These are phyloP conservation scores for Apiotrichum sp. DNA, from an alignment of 1,284 basidiomycete species.

Conservation along the genomic window DNA sequence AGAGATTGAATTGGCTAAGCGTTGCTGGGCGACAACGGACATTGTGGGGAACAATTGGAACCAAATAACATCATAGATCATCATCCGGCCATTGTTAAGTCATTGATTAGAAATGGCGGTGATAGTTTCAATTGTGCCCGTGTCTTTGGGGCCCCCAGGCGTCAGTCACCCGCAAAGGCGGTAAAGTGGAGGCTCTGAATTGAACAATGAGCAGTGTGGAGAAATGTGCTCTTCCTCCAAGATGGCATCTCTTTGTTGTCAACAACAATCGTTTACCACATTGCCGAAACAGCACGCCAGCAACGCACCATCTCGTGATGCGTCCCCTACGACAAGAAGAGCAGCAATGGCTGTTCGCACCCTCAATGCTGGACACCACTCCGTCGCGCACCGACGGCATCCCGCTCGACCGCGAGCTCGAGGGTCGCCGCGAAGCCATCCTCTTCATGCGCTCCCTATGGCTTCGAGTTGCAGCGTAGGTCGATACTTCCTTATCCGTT, in stretches of 20 bases:
- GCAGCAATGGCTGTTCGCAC: constrained; percentile 36
- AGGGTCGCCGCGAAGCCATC: constrained; percentile 26
- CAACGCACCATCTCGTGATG: constrained; percentile 17
- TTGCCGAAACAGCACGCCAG: background rate
- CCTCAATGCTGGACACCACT: constrained; percentile 20
- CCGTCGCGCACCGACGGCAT: constrained; percentile 31
- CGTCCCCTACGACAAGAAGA: constrained; percentile 23
- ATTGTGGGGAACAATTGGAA: too few species aligned
- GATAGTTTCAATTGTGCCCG: too few species aligned
- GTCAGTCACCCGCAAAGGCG: too few species aligned
- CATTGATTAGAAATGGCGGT: too few species aligned
- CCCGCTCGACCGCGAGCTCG: constrained; percentile 25
- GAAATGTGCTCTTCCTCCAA: too few species aligned
- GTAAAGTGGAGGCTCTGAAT: too few species aligned
- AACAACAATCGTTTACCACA: background rate
- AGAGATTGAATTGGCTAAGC: too few species aligned
- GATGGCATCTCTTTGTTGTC: background rate
- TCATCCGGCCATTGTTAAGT: too few species aligned
- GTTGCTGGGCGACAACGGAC: too few species aligned
- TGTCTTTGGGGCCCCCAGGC: too few species aligned
- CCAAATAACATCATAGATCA: too few species aligned
- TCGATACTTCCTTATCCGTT: background rate
- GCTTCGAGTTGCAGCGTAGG: constrained; percentile 12
- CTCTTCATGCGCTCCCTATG: constrained; percentile 10
- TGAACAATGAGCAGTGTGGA: background rate